Percentiles rank a stretch among this genome's conserved stretches.
Conservation (phyloP, 495 filamentous ascomycete genomes). For the Parachaetomium inaequale region DNA sequence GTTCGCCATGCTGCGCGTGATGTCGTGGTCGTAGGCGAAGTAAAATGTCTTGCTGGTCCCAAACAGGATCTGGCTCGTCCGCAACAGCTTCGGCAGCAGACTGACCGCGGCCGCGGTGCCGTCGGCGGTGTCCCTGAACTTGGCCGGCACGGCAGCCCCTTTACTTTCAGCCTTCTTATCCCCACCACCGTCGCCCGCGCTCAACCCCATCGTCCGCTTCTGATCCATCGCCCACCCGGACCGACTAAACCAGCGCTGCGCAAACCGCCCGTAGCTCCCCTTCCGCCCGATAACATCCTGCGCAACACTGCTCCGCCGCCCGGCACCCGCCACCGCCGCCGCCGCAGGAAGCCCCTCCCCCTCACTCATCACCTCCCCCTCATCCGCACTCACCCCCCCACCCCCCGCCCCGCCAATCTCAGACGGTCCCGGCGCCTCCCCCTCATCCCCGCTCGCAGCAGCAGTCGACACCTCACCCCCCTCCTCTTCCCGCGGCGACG, state of each 20-base stretch:
- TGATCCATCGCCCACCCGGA: conserved; percentile 68
- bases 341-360: conserved; percentile 17
- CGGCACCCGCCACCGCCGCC: conserved; percentile 26
- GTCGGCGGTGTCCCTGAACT: conserved; percentile 18
- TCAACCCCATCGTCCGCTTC: conserved; percentile 56
- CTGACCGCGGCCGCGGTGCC: conserved; percentile 34
- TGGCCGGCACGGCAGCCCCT: conserved; percentile 22
- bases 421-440: conserved; percentile 9
- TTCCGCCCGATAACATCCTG: conserved; percentile 78
- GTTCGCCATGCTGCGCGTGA: conserved; percentile 63
- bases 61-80: conserved; percentile 76
- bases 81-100: conserved; percentile 80
- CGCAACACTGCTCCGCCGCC: conserved; percentile 55
- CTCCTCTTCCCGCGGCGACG: background rate
- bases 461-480: conserved; percentile 27
- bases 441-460: conserved; percentile 32
- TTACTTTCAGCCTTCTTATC: background rate
- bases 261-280: conserved; percentile 81
- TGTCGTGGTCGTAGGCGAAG: conserved; percentile 88
- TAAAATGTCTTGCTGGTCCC: conserved; percentile 78
- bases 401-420: conserved; percentile 35
- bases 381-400: conserved; percentile 35
- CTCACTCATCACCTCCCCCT: conserved; percentile 37
- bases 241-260: conserved; percentile 82
- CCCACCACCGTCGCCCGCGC: conserved; percentile 26